Evolutionary conservation across 1,284 basidiomycete species (phyloP).

Genomic region (Somion occarium): DNA sequence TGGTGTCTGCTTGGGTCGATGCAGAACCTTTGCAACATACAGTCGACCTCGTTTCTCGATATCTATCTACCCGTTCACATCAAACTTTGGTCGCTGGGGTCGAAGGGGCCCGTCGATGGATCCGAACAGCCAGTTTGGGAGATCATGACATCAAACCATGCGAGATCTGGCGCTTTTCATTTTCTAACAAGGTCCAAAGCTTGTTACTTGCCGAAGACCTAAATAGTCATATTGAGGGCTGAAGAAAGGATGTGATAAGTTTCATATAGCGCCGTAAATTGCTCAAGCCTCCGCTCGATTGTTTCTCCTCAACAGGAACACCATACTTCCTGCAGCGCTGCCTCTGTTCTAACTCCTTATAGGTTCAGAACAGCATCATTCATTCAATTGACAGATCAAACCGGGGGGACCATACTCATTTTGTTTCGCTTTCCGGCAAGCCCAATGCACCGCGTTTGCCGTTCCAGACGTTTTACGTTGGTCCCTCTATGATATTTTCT

Average conservation of each 20-base stretch:
- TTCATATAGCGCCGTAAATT: conserved; percentile 3
- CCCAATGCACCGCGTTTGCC: not conserved
- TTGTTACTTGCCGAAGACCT: conserved; percentile 8
- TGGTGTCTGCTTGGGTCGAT: not conserved
- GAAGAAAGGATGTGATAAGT: conserved; percentile 1
- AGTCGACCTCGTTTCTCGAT: no score
- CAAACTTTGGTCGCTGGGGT: no score
- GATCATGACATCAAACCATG: conserved; percentile 5
- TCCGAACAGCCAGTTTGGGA: not conserved
- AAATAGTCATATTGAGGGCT: conserved; percentile 12
- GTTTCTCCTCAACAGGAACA: conserved; percentile 8
- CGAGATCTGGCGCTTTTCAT: not conserved
- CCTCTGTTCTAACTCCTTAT: conserved; percentile 10
- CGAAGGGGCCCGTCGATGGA: no score
- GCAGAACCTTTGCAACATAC: no score
- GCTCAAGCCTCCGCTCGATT: conserved; percentile 1
- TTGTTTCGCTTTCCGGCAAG: conserved; percentile 4
- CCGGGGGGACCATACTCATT: conserved; percentile 8
- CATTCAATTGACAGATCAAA: conserved; percentile 12
- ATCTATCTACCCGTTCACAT: no score
- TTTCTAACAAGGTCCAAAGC: not conserved
- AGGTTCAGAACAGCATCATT: conserved; percentile 7
- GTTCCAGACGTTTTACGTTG: conserved; percentile 12
- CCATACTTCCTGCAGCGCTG: conserved; percentile 3
- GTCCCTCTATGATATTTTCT: conserved; percentile 11